These are phyloP conservation scores for Stephania yunnanensis DNA, from an alignment of 164 flowering plant species.

Conservation along the genomic window DNA sequence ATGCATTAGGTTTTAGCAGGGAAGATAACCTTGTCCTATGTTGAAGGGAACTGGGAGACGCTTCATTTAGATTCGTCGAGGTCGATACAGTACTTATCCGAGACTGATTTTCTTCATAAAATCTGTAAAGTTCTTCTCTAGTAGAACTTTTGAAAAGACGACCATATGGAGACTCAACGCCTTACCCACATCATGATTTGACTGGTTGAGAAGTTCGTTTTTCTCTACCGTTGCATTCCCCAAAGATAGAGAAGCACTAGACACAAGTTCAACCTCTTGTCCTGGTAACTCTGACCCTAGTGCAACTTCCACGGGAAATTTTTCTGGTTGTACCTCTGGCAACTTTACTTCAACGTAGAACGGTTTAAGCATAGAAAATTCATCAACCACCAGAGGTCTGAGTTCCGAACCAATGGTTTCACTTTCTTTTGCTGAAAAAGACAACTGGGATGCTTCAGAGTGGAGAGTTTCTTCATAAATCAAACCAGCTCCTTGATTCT, in stretches of 20 bases:
- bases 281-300: constrained; percentile 7
- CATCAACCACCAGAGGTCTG: constrained; percentile 13
- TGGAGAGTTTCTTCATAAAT: background rate
- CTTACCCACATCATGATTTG: constrained; percentile 16
- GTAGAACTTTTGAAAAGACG: constrained; percentile 21
- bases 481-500: constrained; percentile 10
- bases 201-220: constrained; percentile 5
- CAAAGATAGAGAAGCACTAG: constrained; percentile 16
- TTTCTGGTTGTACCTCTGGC: constrained; percentile 18
- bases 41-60: constrained; percentile 20
- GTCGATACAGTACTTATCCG: constrained; percentile 15
- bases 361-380: constrained; percentile 16
- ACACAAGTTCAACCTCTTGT: constrained; percentile 13
- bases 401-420: constrained; percentile 12
- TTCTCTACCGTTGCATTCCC: constrained; percentile 14
- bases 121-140: constrained; percentile 47
- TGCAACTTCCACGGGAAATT: constrained; percentile 11
- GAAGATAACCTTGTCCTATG: constrained; percentile 22
- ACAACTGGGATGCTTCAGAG: constrained; percentile 9
- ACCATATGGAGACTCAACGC: constrained; percentile 19
- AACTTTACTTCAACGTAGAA: constrained; percentile 14
- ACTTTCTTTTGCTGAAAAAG: constrained; percentile 13
- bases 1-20: constrained; percentile 4
- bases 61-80: constrained; percentile 21
- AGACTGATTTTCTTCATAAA: constrained; percentile 36